phyloP scores from a whole-genome alignment of 2,329 filamentous ascomycete species.

The Allantophomopsis cytisporea region DNA sequence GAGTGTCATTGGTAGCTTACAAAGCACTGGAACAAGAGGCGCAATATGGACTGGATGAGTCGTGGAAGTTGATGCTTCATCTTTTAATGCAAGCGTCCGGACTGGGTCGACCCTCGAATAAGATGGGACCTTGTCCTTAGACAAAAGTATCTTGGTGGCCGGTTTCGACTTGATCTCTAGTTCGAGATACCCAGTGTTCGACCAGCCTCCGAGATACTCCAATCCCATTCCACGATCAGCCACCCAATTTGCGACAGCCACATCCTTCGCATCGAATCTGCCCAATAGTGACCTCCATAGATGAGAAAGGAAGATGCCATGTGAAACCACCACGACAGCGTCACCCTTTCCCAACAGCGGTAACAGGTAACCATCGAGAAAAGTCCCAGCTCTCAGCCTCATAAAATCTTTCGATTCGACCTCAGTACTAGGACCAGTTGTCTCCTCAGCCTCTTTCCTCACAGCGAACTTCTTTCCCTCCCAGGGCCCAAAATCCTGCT shows the following conservation, averaged over 20 bases:
- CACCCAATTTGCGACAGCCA: constrained; percentile 26
- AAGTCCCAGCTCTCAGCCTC: constrained; percentile 45
- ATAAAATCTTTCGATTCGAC: constrained; percentile 59
- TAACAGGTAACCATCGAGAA: constrained; percentile 50
- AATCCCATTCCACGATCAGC: constrained; percentile 22
- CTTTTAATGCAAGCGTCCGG: neutral
- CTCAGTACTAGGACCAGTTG: constrained; percentile 27
- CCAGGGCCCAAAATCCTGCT: constrained; percentile 61
- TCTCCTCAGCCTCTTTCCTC: constrained; percentile 19
- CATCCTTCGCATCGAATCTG: constrained; percentile 26
- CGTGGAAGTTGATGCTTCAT: neutral
- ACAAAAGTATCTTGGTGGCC: neutral
- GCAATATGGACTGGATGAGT: neutral
- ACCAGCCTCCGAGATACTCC: constrained; percentile 44
- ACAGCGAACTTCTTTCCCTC: constrained; percentile 49
- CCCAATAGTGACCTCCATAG: constrained; percentile 50
- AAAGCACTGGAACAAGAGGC: constrained; percentile 4
- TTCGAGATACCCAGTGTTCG: constrained; percentile 46
- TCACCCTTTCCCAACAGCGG: constrained; percentile 34
- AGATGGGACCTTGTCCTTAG: neutral
- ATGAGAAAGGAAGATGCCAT: constrained; percentile 66
- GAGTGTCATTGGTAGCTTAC: constrained; percentile 25
- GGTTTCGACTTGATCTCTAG: constrained; percentile 10
- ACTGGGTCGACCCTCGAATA: neutral
- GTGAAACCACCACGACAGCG: constrained; percentile 58